phyloP scores from a whole-genome alignment of 768 basidiomycete genomes.

The Hypholoma sublateritium region DNA sequence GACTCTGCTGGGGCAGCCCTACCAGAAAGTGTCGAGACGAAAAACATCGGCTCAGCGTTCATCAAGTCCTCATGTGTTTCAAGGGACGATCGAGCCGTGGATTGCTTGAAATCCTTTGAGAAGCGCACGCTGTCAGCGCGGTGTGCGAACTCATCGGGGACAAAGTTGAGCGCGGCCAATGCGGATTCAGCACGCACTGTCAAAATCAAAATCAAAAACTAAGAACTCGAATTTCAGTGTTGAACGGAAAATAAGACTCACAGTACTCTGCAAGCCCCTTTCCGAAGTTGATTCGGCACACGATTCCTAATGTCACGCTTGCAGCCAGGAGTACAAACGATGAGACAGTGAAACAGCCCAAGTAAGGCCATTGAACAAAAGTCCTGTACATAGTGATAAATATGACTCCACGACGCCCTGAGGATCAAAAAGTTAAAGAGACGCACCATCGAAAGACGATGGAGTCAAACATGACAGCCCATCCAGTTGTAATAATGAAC shows the following conservation, averaged over 20 bases:
- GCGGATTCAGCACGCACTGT: constrained; percentile 39
- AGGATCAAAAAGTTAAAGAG: background rate
- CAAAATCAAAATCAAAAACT: constrained; percentile 8
- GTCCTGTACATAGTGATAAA: constrained; percentile 34
- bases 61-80: background rate
- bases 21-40: background rate
- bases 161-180: constrained; percentile 37
- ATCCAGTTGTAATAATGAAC: constrained; percentile 34
- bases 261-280: constrained; percentile 56
- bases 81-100: background rate
- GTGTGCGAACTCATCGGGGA: constrained; percentile 38
- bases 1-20: too few species aligned
- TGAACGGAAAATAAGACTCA: constrained; percentile 27
- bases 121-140: background rate
- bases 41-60: constrained; percentile 2
- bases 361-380: constrained; percentile 47
- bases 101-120: background rate
- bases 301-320: constrained; percentile 43
- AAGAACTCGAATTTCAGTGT: background rate
- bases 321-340: constrained; percentile 43
- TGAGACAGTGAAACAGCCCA: constrained; percentile 43
- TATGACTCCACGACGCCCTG: constrained; percentile 14
- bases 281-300: constrained; percentile 53
- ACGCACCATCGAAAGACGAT: constrained; percentile 43
- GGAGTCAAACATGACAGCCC: constrained; percentile 48